phyloP scores from a whole-genome alignment of 139 green algal species.

The Gonium pectorale region DNA sequence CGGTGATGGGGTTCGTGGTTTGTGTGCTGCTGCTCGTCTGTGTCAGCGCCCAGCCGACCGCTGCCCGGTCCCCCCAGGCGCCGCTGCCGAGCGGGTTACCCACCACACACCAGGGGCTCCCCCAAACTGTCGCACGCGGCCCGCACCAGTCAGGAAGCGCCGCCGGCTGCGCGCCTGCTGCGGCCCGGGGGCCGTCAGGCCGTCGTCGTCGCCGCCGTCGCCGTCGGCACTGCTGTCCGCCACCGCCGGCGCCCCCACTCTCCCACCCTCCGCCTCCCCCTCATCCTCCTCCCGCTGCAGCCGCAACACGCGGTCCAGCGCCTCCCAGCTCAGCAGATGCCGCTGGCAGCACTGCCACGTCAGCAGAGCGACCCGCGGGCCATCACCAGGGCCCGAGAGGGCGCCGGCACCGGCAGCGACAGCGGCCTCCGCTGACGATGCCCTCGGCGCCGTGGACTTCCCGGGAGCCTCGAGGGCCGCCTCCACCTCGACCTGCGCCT shows the following conservation, averaged over 20 bases:
- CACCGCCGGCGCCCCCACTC: too few species aligned
- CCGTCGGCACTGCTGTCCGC: background rate
- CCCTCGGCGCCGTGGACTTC: background rate
- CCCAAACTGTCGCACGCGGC: background rate
- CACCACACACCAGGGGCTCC: too few species aligned
- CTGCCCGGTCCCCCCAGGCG: too few species aligned
- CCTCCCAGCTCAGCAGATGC: constrained; percentile 5
- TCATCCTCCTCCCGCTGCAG: too few species aligned
- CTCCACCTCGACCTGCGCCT: too few species aligned
- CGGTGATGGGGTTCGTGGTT: too few species aligned
- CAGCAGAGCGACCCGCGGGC: background rate
- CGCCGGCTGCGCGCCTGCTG: background rate
- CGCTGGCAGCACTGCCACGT: constrained; percentile 16
- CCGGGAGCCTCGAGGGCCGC: too few species aligned
- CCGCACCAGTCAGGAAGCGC: constrained; percentile 4
- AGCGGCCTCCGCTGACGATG: background rate
- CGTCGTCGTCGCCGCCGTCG: background rate
- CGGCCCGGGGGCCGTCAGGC: background rate
- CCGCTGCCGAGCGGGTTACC: too few species aligned
- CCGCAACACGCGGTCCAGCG: background rate
- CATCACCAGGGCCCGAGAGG: background rate
- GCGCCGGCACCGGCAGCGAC: background rate
- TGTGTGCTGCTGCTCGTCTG: too few species aligned
- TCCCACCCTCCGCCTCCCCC: too few species aligned
- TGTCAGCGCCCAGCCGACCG: too few species aligned